Evolutionary conservation across 1,139 yeast species (phyloP), one percentile per base, ranked within the genome.

Genomic region (Debaryomyces psychrophilus): DNA sequence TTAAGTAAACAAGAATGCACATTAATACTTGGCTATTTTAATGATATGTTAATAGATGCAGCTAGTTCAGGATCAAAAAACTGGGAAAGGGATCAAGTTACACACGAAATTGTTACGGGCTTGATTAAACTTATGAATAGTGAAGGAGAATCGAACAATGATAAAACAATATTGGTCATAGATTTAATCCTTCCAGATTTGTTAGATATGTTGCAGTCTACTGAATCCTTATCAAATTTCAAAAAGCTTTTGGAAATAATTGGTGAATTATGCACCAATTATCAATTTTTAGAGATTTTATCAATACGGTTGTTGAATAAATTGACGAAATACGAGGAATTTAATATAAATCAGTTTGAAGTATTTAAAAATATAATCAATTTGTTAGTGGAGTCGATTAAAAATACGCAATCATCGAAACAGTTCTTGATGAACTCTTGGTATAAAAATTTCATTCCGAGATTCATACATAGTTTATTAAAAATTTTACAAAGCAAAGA

Each of bases 11-110:
- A 79, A 43, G 96, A 90, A 56, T 62, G 80, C 28, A 77, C 81
- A 18, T 65, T 87, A 45, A 69, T 89, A 7, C 79, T 87, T 27
- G 89, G 83, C 49, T 83, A 86, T 55, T 70, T 90, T 36, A 82
- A 83, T 28, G 90, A 84, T 37, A 77, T 83, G 18, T 68, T 87
- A 8, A 48, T 56, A 5, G 51, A 51, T 6, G 48, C 56, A 7
- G 60, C 85, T n/a, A 65, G 69, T 6, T 70, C 67, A 27, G 71
- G 68, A 37, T 73, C 69, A 22, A 68, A 71, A 43, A 71, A 49
- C 9, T 66, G 70, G 68, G 62, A 60, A 35, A 54, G 55, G 0
- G 77, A 73, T 49, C 44, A 64, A 17, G 65, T 74, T 1, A 53
- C 71, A 11, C 56, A 52, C 3, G 73, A 69, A 45, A 64, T 73